A percentile compares a stretch with the other conserved stretches of the same genome.
These are phyloP conservation scores for Cyanodermella asteris DNA, from an alignment of 2,329 filamentous ascomycete species.

Conservation along the genomic window DNA sequence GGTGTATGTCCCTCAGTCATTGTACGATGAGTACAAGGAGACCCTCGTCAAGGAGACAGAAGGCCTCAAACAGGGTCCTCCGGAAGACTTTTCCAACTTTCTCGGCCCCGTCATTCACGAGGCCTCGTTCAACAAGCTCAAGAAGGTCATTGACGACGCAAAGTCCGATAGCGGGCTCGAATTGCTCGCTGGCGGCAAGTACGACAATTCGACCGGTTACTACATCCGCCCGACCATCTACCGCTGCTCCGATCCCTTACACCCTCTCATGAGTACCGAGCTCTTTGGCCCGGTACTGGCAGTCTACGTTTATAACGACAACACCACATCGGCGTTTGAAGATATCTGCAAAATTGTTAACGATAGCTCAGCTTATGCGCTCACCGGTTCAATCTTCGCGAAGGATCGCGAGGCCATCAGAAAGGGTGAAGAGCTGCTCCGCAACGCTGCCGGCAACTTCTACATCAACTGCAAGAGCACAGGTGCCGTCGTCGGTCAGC, in stretches of 20 bases:
- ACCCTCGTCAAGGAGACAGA: slow-evolving; percentile 45
- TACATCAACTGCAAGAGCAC: slow-evolving; percentile 67
- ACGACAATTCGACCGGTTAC: slow-evolving; percentile 60
- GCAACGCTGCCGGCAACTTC: slow-evolving; percentile 61
- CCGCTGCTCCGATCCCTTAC: slow-evolving; percentile 47
- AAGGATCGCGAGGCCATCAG: slow-evolving; percentile 43
- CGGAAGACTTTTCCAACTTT: slow-evolving; percentile 54
- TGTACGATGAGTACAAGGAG: slow-evolving; percentile 50
- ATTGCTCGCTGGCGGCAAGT: slow-evolving; percentile 52
- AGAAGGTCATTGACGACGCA: slow-evolving; percentile 55
- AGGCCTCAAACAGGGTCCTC: slow-evolving; percentile 47
- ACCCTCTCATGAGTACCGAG: slow-evolving; percentile 54
- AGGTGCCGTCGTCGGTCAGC: slow-evolving; percentile 27
- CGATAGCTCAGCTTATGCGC: slow-evolving; percentile 49
- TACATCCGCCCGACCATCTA: slow-evolving; percentile 73
- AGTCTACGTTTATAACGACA: slow-evolving; percentile 51
- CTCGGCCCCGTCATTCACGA: slow-evolving; percentile 74
- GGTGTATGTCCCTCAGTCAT: slow-evolving; percentile 52
- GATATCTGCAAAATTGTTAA: slow-evolving; percentile 43
- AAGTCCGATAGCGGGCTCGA: slow-evolving; percentile 52
- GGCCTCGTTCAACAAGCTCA: slow-evolving; percentile 59
- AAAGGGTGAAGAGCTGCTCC: slow-evolving; percentile 46
- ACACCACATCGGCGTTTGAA: slow-evolving; percentile 27
- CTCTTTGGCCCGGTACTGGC: slow-evolving; percentile 64
- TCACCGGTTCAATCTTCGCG: slow-evolving; percentile 59